Evolutionary conservation across 1,139 yeast genomes (phyloP).

Genomic region (Yarrowia galli): DNA sequence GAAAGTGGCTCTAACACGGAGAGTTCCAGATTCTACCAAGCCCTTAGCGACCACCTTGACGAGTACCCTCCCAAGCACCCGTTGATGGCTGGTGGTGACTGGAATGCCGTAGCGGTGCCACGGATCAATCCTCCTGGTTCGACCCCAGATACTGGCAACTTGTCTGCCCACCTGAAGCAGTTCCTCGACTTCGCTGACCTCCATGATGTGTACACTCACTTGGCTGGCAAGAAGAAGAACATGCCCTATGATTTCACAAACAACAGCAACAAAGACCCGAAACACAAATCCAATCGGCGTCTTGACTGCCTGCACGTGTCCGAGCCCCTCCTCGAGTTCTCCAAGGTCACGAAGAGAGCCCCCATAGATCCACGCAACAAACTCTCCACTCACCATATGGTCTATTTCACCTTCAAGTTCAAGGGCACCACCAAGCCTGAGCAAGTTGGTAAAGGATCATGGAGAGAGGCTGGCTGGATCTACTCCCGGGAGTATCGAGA

Average conservation of each 20-base stretch:
- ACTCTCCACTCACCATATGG: not conserved
- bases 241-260: not conserved
- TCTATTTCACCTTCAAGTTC: not conserved
- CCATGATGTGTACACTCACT: not conserved
- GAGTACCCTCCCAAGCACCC: not conserved
- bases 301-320: not conserved
- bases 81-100: not conserved
- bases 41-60: not conserved
- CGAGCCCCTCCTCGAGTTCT: not conserved
- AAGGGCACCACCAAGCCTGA: not conserved
- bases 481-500: not conserved
- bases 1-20: too few relatives aligned
- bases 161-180: not conserved
- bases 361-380: too few relatives aligned
- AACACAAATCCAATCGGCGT: not conserved
- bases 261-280: too few relatives aligned
- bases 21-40: not conserved
- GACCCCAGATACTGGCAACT: not conserved
- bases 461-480: not conserved
- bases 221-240: not conserved
- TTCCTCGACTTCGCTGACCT: not conserved
- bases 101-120: not conserved
- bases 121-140: not conserved
- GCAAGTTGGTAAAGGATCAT: not conserved
- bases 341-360: not conserved